These are phyloP conservation scores for Hordeum marinum DNA, from an alignment of 176 grass and related monocot genomes.

Conservation along the genomic window DNA sequence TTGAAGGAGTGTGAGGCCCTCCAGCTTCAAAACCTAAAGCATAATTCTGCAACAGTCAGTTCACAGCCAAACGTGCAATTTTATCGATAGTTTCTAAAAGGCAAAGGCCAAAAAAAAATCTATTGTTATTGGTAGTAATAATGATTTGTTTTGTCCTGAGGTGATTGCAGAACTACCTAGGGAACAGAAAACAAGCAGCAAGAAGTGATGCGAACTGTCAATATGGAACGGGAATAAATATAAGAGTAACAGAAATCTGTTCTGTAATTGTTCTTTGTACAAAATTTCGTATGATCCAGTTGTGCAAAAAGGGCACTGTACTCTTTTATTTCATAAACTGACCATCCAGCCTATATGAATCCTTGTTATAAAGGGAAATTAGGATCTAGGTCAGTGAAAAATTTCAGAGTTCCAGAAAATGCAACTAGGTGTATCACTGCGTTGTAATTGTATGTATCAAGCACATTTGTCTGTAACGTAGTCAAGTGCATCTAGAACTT, in stretches of 20 bases:
- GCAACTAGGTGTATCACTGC: neutral
- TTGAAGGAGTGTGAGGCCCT: slow-evolving; percentile 70
- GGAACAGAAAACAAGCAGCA: neutral
- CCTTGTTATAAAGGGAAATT: neutral
- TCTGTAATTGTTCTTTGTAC: neutral
- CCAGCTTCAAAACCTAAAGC: slow-evolving; percentile 83
- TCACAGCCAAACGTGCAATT: neutral
- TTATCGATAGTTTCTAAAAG: neutral
- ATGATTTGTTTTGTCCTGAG: neutral
- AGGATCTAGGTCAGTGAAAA: neutral
- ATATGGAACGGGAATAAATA: neutral
- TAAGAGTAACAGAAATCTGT: neutral
- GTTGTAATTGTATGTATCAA: neutral
- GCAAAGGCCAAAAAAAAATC: neutral
- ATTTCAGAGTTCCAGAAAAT: neutral
- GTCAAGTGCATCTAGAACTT: neutral
- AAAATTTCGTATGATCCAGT: neutral
- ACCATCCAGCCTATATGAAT: neutral
- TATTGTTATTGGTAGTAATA: neutral
- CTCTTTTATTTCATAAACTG: neutral
- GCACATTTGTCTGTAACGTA: neutral
- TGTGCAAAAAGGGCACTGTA: neutral
- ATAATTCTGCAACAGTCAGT: neutral
- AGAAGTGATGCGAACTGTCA: neutral
- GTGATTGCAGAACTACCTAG: neutral